Evolutionary conservation across 768 basidiomycete species (phyloP).

Genomic region (Cystobasidium tubakii): DNA sequence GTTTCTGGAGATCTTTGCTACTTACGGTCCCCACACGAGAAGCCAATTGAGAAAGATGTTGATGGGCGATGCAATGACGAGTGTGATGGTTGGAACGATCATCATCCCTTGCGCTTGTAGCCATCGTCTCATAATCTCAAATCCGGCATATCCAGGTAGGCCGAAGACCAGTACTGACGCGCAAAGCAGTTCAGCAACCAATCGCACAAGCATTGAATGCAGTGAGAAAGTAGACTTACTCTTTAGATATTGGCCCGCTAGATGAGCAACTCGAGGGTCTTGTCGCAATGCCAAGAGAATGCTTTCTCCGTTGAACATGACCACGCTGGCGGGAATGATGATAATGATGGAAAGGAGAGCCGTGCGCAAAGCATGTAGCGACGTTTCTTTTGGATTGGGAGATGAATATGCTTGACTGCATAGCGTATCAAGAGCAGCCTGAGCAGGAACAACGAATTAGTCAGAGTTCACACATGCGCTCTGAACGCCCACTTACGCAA

Average conservation of each 20-base stretch:
- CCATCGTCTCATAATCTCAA: conserved; percentile 45
- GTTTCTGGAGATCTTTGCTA: neutral
- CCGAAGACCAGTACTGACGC: conserved; percentile 40
- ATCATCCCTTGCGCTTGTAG: conserved; percentile 60
- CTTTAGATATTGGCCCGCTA: conserved; percentile 42
- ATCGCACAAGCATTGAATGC: no score
- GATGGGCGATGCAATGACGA: conserved; percentile 72
- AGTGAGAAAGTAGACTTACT: conserved; percentile 36
- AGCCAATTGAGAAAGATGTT: conserved; percentile 77
- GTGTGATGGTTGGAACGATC: conserved; percentile 73
- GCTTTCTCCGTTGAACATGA: conserved; percentile 78
- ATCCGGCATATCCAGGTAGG: conserved; percentile 45
- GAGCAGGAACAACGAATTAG: conserved; percentile 2
- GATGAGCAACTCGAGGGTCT: conserved; percentile 42
- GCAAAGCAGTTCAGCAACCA: neutral
- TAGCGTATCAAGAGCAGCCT: conserved; percentile 80
- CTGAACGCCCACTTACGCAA: conserved; percentile 36
- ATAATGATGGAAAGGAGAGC: conserved; percentile 37
- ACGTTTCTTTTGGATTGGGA: conserved; percentile 61
- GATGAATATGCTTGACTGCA: conserved; percentile 95
- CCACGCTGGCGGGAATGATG: conserved; percentile 55
- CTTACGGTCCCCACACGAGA: conserved; percentile 54
- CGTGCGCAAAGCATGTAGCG: conserved; percentile 41
- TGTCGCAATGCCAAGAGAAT: conserved; percentile 60
- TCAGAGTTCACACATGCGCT: neutral